Evolutionary conservation across 805 yeast species (phyloP).

Genomic region (Henningerozyma blattae): DNA sequence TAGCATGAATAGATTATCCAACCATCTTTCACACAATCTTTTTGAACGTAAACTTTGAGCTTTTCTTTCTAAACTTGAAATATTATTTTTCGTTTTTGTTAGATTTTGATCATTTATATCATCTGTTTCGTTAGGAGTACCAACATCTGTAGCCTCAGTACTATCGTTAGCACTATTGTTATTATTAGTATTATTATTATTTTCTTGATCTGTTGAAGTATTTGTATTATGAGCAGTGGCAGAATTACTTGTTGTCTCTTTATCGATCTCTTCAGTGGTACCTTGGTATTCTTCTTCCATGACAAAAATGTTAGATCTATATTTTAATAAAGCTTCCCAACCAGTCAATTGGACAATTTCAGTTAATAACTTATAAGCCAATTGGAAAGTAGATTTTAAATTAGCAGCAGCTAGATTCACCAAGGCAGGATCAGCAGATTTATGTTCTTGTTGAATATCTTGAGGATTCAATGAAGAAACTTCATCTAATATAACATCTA

Average conservation of each 20-base stretch:
- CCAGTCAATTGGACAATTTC: conserved; percentile 56
- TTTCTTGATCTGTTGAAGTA: not conserved
- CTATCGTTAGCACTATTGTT: not conserved
- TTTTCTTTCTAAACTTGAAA: conserved; percentile 2
- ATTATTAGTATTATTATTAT: not conserved
- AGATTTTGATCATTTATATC: not conserved
- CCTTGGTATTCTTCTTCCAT: conserved; percentile 50
- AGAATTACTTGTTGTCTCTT: not conserved
- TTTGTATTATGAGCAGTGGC: not conserved
- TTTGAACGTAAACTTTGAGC: conserved; percentile 41
- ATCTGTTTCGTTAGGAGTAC: not conserved
- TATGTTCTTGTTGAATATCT: conserved; percentile 56
- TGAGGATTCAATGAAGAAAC: conserved; percentile 56
- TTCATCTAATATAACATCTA: conserved; percentile 58
- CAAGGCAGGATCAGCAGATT: conserved; percentile 48
- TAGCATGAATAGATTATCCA: conserved; percentile 60
- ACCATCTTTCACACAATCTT: conserved; percentile 64
- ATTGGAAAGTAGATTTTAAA: conserved; percentile 44
- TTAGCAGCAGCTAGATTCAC: conserved; percentile 57
- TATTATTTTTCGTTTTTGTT: conserved; percentile 1
- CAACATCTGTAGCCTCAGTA: not conserved
- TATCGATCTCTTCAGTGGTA: conserved; percentile 3
- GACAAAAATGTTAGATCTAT: conserved; percentile 53
- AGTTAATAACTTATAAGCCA: conserved; percentile 49
- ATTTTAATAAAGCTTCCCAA: conserved; percentile 54